Base-by-base conservation (phyloP, 2,329 filamentous ascomycete genomes). In the Mycosphaerella sp. region DNA sequence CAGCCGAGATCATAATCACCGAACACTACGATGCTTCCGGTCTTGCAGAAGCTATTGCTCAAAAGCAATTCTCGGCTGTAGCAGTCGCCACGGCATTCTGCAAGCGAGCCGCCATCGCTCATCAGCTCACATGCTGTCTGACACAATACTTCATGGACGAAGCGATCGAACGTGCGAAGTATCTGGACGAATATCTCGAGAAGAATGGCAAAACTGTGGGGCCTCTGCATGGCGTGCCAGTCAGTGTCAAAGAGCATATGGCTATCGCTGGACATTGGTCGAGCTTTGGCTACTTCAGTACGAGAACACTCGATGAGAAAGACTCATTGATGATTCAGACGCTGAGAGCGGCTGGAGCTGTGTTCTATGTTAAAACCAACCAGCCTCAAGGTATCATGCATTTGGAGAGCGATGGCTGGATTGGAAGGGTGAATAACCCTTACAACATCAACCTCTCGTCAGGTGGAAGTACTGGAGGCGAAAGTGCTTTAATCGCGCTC, bases 401-500 rank as follows among this genome's bases (percentile, higher is more conserved):
- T 28, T 35, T 55, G 14, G 57, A 59, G 41, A 54, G 46, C 13
- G 51, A 57, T 28, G 41, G 41, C 1, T 51, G 51, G 28, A 16
- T 52, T 42, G 53, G 49, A 25, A 12, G 55, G 36, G 16, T 42
- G 3, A 41, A 48, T 12, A 59, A 59, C 37, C 57, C 57, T 9
- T 46, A 57, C 49, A 56, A 59, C 13, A 55, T 54, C 28, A 45
- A 57, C 44, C 44, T 57, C 2, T 57, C 55, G 1, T 32, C 55
- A 14, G 57, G 57, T 13, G 57, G 57, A 0, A 53, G 46, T 17
- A 54, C 55, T 12, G 49, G 52, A 16, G 54, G 54, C 18, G 50
- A 53, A 27, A 80, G 75, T 0, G 79, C 77, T 0, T 65, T 84
- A 8, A 60, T 84, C 18, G 77, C 76, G 5, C 75, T 84, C 71